Evolutionary conservation across 768 basidiomycete species (phyloP), one percentile per base, ranked within the genome.

Genomic region (Rubroboletus pulcherrimus): DNA sequence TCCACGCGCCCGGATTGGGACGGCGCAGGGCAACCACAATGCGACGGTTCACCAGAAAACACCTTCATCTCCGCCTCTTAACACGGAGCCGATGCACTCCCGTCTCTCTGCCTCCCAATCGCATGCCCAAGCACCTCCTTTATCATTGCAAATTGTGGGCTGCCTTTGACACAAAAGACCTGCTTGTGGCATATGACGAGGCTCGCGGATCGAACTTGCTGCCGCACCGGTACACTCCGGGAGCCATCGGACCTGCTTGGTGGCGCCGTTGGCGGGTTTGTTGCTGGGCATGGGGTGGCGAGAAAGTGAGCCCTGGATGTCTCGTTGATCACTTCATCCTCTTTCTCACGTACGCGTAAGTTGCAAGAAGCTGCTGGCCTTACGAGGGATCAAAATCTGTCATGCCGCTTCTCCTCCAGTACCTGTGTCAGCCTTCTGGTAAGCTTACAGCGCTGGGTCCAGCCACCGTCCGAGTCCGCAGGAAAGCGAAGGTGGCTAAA

Each of bases 401-500:
- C 63, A 64, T 42, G 31, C 55, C 65, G 56, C 66, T 69, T 67
- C 57, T 60, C 55, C 56, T 67, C 49, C 38, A 56, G 52, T 57
- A 60, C 54, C 58, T 65, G 67, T 69, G 59, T 54, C 56, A 50
- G 37, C 55, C 54, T 57, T 55, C 56, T 57, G 53, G 41, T 53
- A 46, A 57, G 55, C 56, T 51, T 44, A 39, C 55, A 61, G 37
- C 58, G 33, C 33, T 19, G 56, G 57, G 43, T 40, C 57, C 57
- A 57, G 53, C 60, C 58, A 59, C 58, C 56, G 30, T 59, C 64
- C 63, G 66, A 63, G 57, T 43, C 57, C 69, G 65, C 58, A 62
- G 57, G 60, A 54, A 56, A 50, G 54, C 66, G 43, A 70, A 72
- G 67, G 67, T 64, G 71, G 69, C 59, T 73, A 72, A 65, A 71